Evolutionary conservation across 2,329 filamentous ascomycete genomes (phyloP).

Genomic region (Claviceps maximensis): DNA sequence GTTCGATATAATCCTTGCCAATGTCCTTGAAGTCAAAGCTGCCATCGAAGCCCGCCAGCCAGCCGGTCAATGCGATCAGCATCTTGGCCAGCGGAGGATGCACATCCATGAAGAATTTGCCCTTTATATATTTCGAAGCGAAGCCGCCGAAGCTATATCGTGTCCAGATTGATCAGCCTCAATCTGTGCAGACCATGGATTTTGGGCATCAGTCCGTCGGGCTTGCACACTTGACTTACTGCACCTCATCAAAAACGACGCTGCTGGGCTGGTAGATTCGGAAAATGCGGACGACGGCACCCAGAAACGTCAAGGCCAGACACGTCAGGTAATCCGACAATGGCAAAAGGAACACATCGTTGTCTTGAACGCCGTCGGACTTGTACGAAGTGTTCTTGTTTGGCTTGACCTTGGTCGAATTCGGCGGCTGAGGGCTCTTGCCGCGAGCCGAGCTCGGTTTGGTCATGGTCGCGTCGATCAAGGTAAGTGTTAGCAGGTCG

Average conservation of each 20-base stretch:
- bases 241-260: slow-evolving; percentile 98
- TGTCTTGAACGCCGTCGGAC: slow-evolving; percentile 69
- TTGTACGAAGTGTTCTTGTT: slow-evolving; percentile 45
- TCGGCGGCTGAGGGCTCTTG: slow-evolving; percentile 22
- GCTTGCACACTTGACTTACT: slow-evolving; percentile 51
- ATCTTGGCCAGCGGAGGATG: slow-evolving; percentile 95
- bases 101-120: slow-evolving; percentile 99
- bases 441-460: slow-evolving; percentile 20
- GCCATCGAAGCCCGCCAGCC: slow-evolving; percentile 87
- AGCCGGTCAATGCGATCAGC: slow-evolving; percentile 88
- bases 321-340: slow-evolving; percentile 71
- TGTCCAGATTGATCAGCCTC: background rate
- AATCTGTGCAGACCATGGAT: background rate
- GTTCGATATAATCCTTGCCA: slow-evolving; percentile 94
- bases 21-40: slow-evolving; percentile 99
- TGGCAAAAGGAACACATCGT: slow-evolving; percentile 84
- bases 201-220: background rate
- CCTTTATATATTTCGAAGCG: slow-evolving; percentile 98
- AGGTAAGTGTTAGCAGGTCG: background rate
- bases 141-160: slow-evolving; percentile 79
- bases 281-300: slow-evolving; percentile 73
- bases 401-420: slow-evolving; percentile 24
- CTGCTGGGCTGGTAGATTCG: slow-evolving; percentile 92
- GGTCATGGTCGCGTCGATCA: slow-evolving; percentile 17
- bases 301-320: slow-evolving; percentile 58